phyloP scores from a whole-genome alignment of 768 basidiomycete genomes.

The Termitomyces sp. region DNA sequence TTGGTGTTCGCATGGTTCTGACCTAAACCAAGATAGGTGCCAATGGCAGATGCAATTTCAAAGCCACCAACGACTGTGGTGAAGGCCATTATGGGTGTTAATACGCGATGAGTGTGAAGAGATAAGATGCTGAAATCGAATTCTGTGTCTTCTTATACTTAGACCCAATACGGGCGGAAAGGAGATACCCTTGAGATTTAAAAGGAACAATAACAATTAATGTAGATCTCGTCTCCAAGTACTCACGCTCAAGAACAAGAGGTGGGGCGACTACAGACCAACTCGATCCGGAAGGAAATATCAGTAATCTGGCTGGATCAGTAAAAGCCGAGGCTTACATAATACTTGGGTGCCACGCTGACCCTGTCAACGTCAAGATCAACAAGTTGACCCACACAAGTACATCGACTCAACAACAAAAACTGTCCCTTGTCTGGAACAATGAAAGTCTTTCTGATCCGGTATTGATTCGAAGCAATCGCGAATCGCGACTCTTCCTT shows the following conservation, averaged over 20 bases:
- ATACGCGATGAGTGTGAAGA: background rate
- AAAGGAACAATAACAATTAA: background rate
- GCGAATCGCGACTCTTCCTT: background rate
- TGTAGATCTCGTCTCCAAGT: background rate
- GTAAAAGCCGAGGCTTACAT: background rate
- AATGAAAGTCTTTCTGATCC: background rate
- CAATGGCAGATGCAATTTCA: background rate
- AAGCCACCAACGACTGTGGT: background rate
- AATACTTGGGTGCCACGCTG: background rate
- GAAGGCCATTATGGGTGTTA: background rate
- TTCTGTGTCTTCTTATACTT: background rate
- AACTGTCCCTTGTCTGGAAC: background rate
- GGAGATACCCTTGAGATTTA: background rate
- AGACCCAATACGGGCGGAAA: background rate
- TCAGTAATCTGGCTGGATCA: background rate
- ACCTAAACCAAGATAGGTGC: background rate
- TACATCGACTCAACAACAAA: background rate
- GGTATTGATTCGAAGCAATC: background rate
- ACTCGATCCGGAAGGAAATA: background rate
- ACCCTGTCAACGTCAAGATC: background rate
- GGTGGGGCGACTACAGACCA: too few species aligned
- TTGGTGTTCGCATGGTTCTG: background rate
- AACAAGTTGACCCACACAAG: too few species aligned
- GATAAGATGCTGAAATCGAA: background rate
- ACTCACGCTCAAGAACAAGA: background rate